Conservation (phyloP, 108 stramenopile genomes). For the Craspedostauros australis region DNA sequence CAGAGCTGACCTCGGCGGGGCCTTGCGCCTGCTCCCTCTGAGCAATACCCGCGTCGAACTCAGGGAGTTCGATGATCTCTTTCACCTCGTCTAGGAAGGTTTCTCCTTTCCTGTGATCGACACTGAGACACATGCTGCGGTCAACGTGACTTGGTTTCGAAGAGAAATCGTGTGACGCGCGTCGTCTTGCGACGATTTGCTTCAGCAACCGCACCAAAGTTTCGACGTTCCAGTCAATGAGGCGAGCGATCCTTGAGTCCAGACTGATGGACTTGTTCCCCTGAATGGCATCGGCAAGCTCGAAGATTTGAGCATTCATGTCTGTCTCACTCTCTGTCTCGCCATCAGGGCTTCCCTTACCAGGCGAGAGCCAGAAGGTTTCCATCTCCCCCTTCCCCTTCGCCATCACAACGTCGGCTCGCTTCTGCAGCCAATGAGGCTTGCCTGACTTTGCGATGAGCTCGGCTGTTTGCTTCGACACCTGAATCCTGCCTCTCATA, state of each 20-base stretch:
- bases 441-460: slow-evolving; percentile 20
- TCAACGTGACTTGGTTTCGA: too few relatives aligned
- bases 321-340: too few relatives aligned
- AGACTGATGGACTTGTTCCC: too few relatives aligned
- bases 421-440: slow-evolving; percentile 30
- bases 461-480: slow-evolving; percentile 38
- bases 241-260: too few relatives aligned
- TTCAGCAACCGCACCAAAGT: slow-evolving; percentile 16
- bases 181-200: slow-evolving; percentile 18
- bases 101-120: background rate
- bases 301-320: too few relatives aligned
- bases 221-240: too few relatives aligned
- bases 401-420: too few relatives aligned
- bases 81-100: slow-evolving; percentile 15
- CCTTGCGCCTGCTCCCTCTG: too few relatives aligned
- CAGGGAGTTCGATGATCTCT: slow-evolving; percentile 20
- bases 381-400: too few relatives aligned
- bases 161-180: background rate
- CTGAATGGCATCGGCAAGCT: too few relatives aligned
- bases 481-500: slow-evolving; percentile 27
- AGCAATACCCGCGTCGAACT: slow-evolving; percentile 6
- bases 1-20: slow-evolving; percentile 7
- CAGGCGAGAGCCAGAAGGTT: too few relatives aligned
- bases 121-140: background rate
- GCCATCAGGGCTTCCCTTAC: too few relatives aligned